phyloP scores from a whole-genome alignment of 2,329 filamentous ascomycete species.

The Pseudopyrenochaeta lycopersici region DNA sequence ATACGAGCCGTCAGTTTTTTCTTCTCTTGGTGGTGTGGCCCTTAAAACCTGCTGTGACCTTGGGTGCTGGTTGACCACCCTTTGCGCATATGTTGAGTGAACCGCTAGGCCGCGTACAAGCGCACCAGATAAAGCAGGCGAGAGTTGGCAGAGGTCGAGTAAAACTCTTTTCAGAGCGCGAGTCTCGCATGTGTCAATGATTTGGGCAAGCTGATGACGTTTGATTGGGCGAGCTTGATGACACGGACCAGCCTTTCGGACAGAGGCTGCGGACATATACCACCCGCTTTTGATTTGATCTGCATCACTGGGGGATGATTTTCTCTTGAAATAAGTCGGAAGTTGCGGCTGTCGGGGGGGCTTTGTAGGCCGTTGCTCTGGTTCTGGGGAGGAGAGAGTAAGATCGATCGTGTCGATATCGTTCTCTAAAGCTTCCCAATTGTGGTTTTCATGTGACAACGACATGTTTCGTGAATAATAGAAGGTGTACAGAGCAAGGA shows the following conservation, averaged over 20 bases:
- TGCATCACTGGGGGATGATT: constrained; percentile 3
- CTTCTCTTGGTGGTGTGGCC: constrained; percentile 5
- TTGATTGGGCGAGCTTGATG: constrained; percentile 24
- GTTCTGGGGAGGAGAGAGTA: constrained; percentile 23
- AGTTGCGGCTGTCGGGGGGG: constrained; percentile 18
- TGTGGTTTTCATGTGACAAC: constrained; percentile 3
- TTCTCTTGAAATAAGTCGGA: constrained; percentile 13
- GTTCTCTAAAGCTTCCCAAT: not conserved
- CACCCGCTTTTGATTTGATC: constrained; percentile 4
- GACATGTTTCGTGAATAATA: constrained; percentile 6
- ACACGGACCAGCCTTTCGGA: not conserved
- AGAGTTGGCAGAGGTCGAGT: constrained; percentile 39
- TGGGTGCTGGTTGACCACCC: constrained; percentile 19
- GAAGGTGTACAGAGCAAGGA: not conserved
- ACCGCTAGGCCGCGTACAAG: constrained; percentile 43
- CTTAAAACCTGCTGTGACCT: constrained; percentile 1
- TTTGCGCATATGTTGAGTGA: constrained; percentile 37
- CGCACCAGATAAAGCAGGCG: constrained; percentile 44
- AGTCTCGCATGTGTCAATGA: constrained; percentile 34
- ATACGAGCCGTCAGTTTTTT: constrained; percentile 9
- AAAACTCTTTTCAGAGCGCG: constrained; percentile 30
- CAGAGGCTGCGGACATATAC: not conserved
- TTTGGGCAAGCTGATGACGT: constrained; percentile 36
- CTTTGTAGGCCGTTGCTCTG: constrained; percentile 10
- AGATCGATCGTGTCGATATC: constrained; percentile 32